phyloP scores from a whole-genome alignment of 2,329 filamentous ascomycete species.

The Pseudocercospora cruenta region DNA sequence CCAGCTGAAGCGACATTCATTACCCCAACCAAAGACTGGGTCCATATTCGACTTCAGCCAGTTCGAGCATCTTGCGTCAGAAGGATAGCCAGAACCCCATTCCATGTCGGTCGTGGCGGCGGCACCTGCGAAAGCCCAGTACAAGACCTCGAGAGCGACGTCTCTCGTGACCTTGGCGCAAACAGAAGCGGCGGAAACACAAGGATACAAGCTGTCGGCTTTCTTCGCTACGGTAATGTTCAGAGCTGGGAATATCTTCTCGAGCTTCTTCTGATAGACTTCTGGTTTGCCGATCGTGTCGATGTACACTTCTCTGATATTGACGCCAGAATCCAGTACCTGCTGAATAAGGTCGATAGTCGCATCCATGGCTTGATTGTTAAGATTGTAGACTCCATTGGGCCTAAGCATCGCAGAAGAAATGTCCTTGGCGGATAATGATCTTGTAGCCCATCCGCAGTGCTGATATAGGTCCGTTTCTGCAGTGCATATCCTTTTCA shows the following conservation, averaged over 20 bases:
- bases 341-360: conserved; percentile 80
- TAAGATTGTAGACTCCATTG: conserved; percentile 76
- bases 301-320: conserved; percentile 87
- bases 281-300: conserved; percentile 88
- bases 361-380: conserved; percentile 92
- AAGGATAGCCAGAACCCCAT: conserved; percentile 95
- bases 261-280: conserved; percentile 81
- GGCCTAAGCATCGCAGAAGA: conserved; percentile 74
- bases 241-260: conserved; percentile 76
- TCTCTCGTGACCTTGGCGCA: conserved; percentile 96
- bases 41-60: conserved; percentile 91
- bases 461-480: conserved; percentile 60
- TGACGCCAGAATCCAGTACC: conserved; percentile 76
- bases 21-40: conserved; percentile 91
- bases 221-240: conserved; percentile 64
- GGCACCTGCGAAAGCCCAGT: conserved; percentile 55
- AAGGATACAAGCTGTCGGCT: conserved; percentile 89
- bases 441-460: conserved; percentile 82
- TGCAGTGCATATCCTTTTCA: conserved; percentile 71
- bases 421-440: conserved; percentile 84
- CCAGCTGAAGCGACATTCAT: conserved; percentile 94
- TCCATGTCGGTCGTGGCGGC: conserved; percentile 36
- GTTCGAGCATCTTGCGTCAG: conserved; percentile 74
- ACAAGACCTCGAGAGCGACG: conserved; percentile 80
- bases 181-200: conserved; percentile 89